These are phyloP conservation scores for Periglandula ipomoeae DNA, from an alignment of 2,329 filamentous ascomycete genomes.

Conservation along the genomic window DNA sequence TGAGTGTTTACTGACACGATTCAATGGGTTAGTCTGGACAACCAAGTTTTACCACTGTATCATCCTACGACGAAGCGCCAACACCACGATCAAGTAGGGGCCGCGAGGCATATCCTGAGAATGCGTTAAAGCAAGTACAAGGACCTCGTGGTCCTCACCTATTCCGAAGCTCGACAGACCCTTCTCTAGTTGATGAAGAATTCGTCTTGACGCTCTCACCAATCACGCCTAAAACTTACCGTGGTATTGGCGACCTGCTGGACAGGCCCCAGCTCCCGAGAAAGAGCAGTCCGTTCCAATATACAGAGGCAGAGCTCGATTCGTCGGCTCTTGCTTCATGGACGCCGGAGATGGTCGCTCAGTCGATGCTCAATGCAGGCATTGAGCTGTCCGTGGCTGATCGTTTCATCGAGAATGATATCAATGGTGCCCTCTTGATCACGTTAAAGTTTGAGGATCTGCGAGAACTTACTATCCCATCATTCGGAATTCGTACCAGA, in stretches of 20 bases:
- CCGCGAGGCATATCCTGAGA: constrained; percentile 51
- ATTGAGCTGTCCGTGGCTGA: constrained; percentile 71
- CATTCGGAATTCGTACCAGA: constrained; percentile 71
- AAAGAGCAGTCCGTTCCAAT: constrained; percentile 46
- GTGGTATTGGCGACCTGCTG: constrained; percentile 20
- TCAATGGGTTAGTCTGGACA: constrained; percentile 48
- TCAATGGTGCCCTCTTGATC: constrained; percentile 76
- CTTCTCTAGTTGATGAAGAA: constrained; percentile 31
- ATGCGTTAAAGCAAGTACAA: constrained; percentile 57
- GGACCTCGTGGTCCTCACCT: constrained; percentile 81
- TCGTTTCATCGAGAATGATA: constrained; percentile 85
- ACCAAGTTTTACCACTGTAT: constrained; percentile 76
- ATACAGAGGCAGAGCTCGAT: constrained; percentile 48
- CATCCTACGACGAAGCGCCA: constrained; percentile 73
- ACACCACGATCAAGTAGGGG: constrained; percentile 63
- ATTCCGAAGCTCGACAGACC: constrained; percentile 61
- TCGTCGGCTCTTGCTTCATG: constrained; percentile 52
- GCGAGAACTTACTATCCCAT: constrained; percentile 70
- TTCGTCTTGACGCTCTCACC: constrained; percentile 61
- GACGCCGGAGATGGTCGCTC: constrained; percentile 68
- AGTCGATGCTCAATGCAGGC: constrained; percentile 78
- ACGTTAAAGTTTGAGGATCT: constrained; percentile 88
- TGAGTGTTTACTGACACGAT: constrained; percentile 7
- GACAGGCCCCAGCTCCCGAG: constrained; percentile 16
- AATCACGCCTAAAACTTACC: constrained; percentile 55